A percentile compares a stretch with the other conserved stretches of the same genome.
Conservation (phyloP, 257 asterid species). For the Haberlea rhodopensis region DNA sequence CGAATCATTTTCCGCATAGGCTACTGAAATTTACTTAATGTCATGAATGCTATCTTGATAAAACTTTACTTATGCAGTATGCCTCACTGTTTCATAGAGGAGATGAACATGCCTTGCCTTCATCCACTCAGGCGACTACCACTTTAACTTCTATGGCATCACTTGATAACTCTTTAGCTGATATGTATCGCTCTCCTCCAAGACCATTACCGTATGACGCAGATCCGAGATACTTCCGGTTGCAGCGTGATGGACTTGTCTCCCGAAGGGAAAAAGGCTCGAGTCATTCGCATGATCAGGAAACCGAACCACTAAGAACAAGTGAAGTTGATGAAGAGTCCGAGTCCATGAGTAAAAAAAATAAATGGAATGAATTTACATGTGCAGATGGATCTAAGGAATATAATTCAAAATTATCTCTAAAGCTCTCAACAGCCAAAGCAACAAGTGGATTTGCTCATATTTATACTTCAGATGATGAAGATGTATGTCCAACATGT, state of each 20-base stretch:
- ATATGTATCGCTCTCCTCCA: conserved; percentile 63
- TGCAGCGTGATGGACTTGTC: conserved; percentile 69
- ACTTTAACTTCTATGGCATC: conserved; percentile 44
- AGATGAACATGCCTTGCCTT: conserved; percentile 43
- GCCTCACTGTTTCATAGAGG: conserved; percentile 50
- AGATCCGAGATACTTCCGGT: conserved; percentile 59
- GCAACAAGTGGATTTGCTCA: conserved; percentile 53
- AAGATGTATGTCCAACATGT: conserved; percentile 96
- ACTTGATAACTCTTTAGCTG: conserved; percentile 49
- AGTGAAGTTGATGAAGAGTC: conserved; percentile 61
- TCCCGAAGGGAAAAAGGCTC: conserved; percentile 85
- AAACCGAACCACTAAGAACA: conserved; percentile 70
- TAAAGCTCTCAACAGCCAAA: conserved; percentile 49
- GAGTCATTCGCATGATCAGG: conserved; percentile 62
- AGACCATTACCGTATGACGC: conserved; percentile 67
- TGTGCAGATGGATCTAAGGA: conserved; percentile 60
- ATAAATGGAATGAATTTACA: conserved; percentile 57
- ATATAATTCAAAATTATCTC: conserved; percentile 47
- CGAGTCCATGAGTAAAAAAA: conserved; percentile 47
- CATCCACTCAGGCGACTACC: conserved; percentile 46
- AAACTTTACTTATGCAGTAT: conserved; percentile 42
- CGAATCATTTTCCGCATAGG: conserved; percentile 12
- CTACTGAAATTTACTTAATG: conserved; percentile 5
- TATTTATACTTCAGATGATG: conserved; percentile 73
- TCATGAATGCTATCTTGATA: conserved; percentile 1